Percentiles rank a stretch among this genome's conserved stretches.
Conservation (phyloP, 805 yeast species). For the Yarrowia hollandica region DNA sequence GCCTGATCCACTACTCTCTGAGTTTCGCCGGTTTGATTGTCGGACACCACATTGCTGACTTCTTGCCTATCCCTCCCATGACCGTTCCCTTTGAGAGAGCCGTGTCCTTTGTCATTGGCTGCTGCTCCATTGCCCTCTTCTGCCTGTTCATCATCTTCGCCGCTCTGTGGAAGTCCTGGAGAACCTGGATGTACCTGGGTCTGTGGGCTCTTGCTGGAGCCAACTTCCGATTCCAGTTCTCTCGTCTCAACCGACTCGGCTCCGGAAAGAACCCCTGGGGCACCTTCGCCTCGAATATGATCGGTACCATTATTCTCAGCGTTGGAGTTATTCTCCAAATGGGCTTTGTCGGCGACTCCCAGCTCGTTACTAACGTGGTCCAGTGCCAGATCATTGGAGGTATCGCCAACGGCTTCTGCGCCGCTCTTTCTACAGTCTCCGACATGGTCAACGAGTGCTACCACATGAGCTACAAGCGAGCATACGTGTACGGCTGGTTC, state of each 20-base stretch:
- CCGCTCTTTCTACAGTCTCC: background rate
- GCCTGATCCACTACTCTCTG: background rate
- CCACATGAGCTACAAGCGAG: background rate
- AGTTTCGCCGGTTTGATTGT: background rate
- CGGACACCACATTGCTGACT: background rate
- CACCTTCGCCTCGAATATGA: background rate
- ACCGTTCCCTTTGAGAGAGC: background rate
- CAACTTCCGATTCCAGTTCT: background rate
- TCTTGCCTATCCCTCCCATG: background rate
- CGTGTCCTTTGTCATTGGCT: background rate
- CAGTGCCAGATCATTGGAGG: constrained; percentile 20
- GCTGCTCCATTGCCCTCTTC: constrained; percentile 13
- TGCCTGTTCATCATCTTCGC: constrained; percentile 11
- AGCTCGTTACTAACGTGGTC: background rate
- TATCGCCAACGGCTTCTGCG: constrained; percentile 12
- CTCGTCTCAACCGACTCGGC: background rate
- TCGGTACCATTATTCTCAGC: background rate
- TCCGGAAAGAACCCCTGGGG: constrained; percentile 10
- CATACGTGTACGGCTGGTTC: constrained; percentile 3
- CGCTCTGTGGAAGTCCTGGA: constrained; percentile 8
- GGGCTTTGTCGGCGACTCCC: background rate
- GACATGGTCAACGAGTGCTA: background rate
- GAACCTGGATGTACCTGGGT: constrained; percentile 11
- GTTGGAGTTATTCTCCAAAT: background rate
- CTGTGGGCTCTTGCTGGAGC: background rate